A percentile compares a stretch with the other conserved stretches of the same genome.
Conservation (phyloP, 2,329 filamentous ascomycete species). For the Xylaria sp. region DNA sequence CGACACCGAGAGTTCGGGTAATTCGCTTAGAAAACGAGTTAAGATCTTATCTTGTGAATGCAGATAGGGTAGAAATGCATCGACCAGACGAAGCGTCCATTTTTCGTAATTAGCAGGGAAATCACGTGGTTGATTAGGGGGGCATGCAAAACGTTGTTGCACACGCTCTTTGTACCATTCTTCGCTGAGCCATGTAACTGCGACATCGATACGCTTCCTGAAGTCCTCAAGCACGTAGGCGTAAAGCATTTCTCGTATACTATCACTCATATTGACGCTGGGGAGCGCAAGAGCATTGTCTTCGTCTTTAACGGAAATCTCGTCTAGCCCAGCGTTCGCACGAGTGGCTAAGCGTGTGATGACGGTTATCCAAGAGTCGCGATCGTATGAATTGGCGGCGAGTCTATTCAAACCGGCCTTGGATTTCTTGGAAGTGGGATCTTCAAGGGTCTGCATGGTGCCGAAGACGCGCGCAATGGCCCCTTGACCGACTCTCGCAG, state of each 20-base stretch:
- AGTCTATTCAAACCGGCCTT: constrained; percentile 81
- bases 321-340: constrained; percentile 72
- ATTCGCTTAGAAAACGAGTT: constrained; percentile 88
- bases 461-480: constrained; percentile 79
- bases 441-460: constrained; percentile 76
- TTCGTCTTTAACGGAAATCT: constrained; percentile 62
- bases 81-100: constrained; percentile 81
- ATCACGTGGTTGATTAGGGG: constrained; percentile 48
- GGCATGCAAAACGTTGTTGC: constrained; percentile 48
- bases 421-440: constrained; percentile 63
- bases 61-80: constrained; percentile 89
- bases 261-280: constrained; percentile 58
- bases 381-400: constrained; percentile 81
- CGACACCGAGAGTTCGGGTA: constrained; percentile 75
- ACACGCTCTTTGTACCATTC: constrained; percentile 95
- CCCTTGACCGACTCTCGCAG: constrained; percentile 74
- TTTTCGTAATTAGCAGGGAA: constrained; percentile 74
- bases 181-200: constrained; percentile 92
- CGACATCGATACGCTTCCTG: constrained; percentile 83
- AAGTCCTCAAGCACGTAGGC: constrained; percentile 92
- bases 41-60: constrained; percentile 88
- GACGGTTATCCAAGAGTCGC: constrained; percentile 90
- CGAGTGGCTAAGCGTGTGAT: constrained; percentile 85
- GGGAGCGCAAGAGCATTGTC: constrained; percentile 45
- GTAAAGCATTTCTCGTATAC: constrained; percentile 81